Conservation (phyloP, 768 basidiomycete species). For the Boletus sensibilis region DNA sequence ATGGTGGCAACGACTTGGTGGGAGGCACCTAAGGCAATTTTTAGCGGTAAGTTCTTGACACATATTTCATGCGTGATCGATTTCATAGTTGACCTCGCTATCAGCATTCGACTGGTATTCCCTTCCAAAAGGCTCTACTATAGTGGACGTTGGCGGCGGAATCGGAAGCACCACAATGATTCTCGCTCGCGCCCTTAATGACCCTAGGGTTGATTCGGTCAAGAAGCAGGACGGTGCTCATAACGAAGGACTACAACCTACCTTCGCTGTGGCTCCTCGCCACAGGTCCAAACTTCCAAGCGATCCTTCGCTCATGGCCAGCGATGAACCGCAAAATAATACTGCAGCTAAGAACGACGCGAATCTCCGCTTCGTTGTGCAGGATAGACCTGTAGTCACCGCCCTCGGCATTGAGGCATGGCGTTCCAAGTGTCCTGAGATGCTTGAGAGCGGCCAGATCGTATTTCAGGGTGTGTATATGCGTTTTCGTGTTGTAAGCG, state of each 20-base stretch:
- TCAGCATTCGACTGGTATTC: constrained; percentile 60
- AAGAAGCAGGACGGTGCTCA: constrained; percentile 1
- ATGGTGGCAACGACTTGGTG: constrained; percentile 74
- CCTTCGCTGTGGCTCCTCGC: not conserved
- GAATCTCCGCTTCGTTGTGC: constrained; percentile 51
- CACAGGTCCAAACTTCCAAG: not conserved
- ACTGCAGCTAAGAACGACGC: constrained; percentile 22
- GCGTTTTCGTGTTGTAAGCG: not conserved
- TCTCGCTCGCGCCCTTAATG: constrained; percentile 39
- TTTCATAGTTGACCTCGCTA: not conserved
- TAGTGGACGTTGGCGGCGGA: constrained; percentile 72
- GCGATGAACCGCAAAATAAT: constrained; percentile 10
- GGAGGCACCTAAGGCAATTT: constrained; percentile 62
- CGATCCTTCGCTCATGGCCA: not conserved
- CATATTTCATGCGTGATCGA: not conserved
- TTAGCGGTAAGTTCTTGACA: constrained; percentile 44
- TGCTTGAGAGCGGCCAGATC: constrained; percentile 53
- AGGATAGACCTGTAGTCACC: constrained; percentile 57
- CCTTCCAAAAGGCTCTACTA: constrained; percentile 47
- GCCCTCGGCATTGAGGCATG: constrained; percentile 57
- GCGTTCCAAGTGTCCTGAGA: constrained; percentile 55
- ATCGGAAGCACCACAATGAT: constrained; percentile 53
- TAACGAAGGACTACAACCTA: not conserved
- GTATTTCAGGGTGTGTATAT: constrained; percentile 46
- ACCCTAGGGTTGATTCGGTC: not conserved